Evolutionary conservation across 164 flowering plant genomes (phyloP).

Genomic region (Pachysandra terminalis): DNA sequence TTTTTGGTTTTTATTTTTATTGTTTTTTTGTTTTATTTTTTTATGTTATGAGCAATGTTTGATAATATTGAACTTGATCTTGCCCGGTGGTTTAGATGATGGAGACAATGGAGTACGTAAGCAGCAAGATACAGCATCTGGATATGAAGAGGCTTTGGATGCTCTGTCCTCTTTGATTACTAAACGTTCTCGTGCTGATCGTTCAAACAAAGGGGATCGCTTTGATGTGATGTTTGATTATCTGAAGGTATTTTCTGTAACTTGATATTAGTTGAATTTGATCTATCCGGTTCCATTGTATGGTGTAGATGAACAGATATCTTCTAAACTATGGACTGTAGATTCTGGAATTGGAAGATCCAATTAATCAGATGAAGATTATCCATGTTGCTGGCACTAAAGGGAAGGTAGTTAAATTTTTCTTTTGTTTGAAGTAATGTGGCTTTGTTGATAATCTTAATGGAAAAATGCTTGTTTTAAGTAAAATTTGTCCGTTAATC

Average conservation of each 20-base stretch:
- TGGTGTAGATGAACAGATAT: background rate
- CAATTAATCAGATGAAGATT: slow-evolving; percentile 65
- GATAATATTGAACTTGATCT: background rate
- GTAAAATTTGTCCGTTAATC: background rate
- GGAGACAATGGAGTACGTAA: slow-evolving; percentile 13
- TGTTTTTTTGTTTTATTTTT: too few species aligned
- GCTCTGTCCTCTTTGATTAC: slow-evolving; percentile 84
- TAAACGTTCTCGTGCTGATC: slow-evolving; percentile 29
- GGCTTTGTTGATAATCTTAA: background rate
- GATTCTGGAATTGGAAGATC: slow-evolving; percentile 83
- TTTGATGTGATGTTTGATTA: background rate
- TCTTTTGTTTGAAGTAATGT: too few species aligned
- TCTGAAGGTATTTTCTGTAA: background rate
- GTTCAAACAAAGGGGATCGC: background rate
- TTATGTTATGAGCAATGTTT: too few species aligned
- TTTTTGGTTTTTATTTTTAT: too few species aligned
- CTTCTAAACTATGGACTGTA: slow-evolving; percentile 15
- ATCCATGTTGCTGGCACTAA: slow-evolving; percentile 99
- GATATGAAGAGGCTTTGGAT: slow-evolving; percentile 80
- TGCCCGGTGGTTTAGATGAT: background rate
- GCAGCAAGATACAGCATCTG: slow-evolving; percentile 20
- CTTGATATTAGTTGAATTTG: background rate
- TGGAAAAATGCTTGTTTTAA: background rate
- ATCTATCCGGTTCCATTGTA: background rate
- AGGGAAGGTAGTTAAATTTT: slow-evolving; percentile 66